Conservation (phyloP, 768 basidiomycete genomes). For the Sarcomyxa edulis region DNA sequence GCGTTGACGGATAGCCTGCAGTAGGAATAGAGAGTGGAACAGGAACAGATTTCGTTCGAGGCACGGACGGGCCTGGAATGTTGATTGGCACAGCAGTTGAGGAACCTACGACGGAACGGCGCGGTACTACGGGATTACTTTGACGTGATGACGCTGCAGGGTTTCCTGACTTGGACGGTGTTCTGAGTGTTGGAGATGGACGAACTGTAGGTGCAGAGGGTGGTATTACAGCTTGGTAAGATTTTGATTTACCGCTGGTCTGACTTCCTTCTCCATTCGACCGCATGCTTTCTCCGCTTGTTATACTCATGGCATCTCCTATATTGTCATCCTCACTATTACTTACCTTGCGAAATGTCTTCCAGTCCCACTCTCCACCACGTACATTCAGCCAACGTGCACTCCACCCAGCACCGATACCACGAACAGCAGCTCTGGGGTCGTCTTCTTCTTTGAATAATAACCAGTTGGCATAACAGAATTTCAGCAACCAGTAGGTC, state of each 20-base stretch:
- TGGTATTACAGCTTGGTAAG: conserved; percentile 14
- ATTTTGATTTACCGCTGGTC: conserved; percentile 24
- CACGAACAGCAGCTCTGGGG: conserved; percentile 60
- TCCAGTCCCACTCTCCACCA: conserved; percentile 69
- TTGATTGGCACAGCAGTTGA: conserved; percentile 15
- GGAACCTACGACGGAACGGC: conserved; percentile 10
- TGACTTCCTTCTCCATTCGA: conserved; percentile 22
- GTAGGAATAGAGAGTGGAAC: conserved; percentile 30
- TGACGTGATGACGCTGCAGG: background rate
- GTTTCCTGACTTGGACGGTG: conserved; percentile 5
- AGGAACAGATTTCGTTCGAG: conserved; percentile 35
- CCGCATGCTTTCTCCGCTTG: conserved; percentile 44
- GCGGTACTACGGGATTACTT: conserved; percentile 9
- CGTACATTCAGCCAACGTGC: conserved; percentile 47
- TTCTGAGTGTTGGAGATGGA: conserved; percentile 15
- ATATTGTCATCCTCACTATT: conserved; percentile 27
- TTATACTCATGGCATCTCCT: conserved; percentile 42
- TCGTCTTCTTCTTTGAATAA: conserved; percentile 68
- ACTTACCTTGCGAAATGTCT: conserved; percentile 41
- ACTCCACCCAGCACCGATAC: conserved; percentile 62
- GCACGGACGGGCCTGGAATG: conserved; percentile 20
- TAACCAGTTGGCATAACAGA: conserved; percentile 72
- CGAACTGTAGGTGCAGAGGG: conserved; percentile 14
- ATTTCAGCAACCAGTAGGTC: conserved; percentile 75
- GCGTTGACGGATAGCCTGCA: conserved; percentile 27